phyloP scores from a whole-genome alignment of 2,329 filamentous ascomycete genomes.

The Fusarium clavum region DNA sequence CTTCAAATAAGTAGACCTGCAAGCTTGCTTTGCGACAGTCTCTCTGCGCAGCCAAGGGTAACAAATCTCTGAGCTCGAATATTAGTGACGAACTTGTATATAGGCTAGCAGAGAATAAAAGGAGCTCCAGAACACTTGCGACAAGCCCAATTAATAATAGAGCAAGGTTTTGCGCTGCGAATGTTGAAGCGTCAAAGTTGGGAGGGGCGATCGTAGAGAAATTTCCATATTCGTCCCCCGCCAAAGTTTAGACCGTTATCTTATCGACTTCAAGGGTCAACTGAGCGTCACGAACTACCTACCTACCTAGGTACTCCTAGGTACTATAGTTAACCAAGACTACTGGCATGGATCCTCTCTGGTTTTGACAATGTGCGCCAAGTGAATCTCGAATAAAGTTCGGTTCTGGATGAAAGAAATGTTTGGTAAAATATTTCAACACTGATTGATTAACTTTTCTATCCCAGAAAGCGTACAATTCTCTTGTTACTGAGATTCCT shows the following conservation, averaged over 20 bases:
- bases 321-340: not conserved
- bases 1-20: constrained; percentile 1
- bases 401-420: not conserved
- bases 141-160: not conserved
- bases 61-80: not conserved
- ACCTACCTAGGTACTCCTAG: too few relatives aligned
- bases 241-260: constrained; percentile 40
- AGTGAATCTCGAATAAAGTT: not conserved
- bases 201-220: constrained; percentile 35
- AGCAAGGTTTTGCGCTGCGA: not conserved
- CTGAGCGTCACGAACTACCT: not conserved
- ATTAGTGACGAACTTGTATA: too few relatives aligned
- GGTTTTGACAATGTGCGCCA: too few relatives aligned
- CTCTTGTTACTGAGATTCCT: constrained; percentile 4
- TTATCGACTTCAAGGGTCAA: constrained; percentile 27
- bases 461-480: not conserved
- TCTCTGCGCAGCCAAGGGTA: not conserved
- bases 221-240: constrained; percentile 41
- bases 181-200: not conserved
- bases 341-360: not conserved
- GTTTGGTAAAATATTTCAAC: not conserved
- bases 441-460: not conserved
- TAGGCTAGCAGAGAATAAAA: not conserved
- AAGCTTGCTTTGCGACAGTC: constrained; percentile 29
- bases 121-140: not conserved